Conservation (phyloP, 1,284 basidiomycete genomes). For the Ustilago loliicola region DNA sequence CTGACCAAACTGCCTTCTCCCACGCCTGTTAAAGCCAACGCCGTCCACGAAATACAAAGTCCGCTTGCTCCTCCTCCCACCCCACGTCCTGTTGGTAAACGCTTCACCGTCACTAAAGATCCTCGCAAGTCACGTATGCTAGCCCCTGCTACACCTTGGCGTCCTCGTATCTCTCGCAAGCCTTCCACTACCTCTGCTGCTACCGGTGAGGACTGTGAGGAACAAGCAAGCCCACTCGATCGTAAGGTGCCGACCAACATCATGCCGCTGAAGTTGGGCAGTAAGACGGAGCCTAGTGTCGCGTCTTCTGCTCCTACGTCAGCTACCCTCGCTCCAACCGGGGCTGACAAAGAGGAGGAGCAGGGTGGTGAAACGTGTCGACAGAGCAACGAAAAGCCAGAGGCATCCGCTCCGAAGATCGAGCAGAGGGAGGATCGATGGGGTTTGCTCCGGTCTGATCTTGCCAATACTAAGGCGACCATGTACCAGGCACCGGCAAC, state of each 20-base stretch:
- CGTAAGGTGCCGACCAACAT: slow-evolving; percentile 18
- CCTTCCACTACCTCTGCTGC: slow-evolving; percentile 1
- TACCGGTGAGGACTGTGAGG: background rate
- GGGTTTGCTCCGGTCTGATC: slow-evolving; percentile 14
- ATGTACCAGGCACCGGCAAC: background rate
- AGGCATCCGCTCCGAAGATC: slow-evolving; percentile 10
- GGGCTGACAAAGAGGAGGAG: slow-evolving; percentile 14
- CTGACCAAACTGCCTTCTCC: slow-evolving; percentile 10
- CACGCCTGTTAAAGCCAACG: background rate
- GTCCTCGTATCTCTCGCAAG: slow-evolving; percentile 36
- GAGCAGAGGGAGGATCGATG: slow-evolving; percentile 29
- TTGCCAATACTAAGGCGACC: background rate
- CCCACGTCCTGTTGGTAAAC: slow-evolving; percentile 15
- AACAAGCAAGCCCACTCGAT: slow-evolving; percentile 32
- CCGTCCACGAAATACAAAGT: background rate
- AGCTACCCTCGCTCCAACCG: slow-evolving; percentile 22
- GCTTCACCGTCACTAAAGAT: slow-evolving; percentile 16
- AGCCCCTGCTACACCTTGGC: slow-evolving; percentile 39
- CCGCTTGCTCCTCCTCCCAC: background rate
- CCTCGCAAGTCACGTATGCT: slow-evolving; percentile 16
- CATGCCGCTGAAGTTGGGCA: slow-evolving; percentile 22
- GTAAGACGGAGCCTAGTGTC: slow-evolving; percentile 5
- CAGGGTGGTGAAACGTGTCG: background rate
- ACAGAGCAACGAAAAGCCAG: background rate
- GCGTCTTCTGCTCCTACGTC: slow-evolving; percentile 32